These are phyloP conservation scores for Calonectria crousiana DNA, from an alignment of 2,329 filamentous ascomycete genomes.

Conservation along the genomic window DNA sequence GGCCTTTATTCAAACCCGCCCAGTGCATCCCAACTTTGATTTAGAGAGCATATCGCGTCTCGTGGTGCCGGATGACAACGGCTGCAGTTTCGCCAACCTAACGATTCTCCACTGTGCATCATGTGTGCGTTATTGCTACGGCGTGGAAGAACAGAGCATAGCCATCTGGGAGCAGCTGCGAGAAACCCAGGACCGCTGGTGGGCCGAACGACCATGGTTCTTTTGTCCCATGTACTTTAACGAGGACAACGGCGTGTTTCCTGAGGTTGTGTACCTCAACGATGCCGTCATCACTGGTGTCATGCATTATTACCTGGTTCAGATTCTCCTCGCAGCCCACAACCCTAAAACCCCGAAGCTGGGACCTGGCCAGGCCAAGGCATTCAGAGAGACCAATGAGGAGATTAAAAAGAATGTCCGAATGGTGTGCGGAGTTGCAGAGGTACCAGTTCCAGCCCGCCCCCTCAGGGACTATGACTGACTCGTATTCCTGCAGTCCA, in stretches of 20 bases:
- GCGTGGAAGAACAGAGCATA: constrained; percentile 41
- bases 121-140: constrained; percentile 46
- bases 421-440: constrained; percentile 45
- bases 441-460: constrained; percentile 27
- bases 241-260: constrained; percentile 29
- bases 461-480: background rate
- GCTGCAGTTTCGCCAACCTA: constrained; percentile 43
- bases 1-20: constrained; percentile 46
- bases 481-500: constrained; percentile 31
- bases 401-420: constrained; percentile 46
- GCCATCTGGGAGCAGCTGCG: constrained; percentile 36
- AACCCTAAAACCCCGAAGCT: constrained; percentile 44
- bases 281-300: constrained; percentile 45
- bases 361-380: constrained; percentile 41
- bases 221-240: constrained; percentile 44
- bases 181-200: constrained; percentile 44
- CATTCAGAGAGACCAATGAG: constrained; percentile 41
- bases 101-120: constrained; percentile 45
- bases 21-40: constrained; percentile 44
- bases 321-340: constrained; percentile 44
- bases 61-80: constrained; percentile 39
- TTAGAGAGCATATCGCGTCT: constrained; percentile 37
- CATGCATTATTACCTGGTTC: constrained; percentile 44
- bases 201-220: constrained; percentile 44
- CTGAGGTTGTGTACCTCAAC: constrained; percentile 42